A percentile compares a stretch with the other conserved stretches of the same genome.
Conservation (phyloP, 2,329 filamentous ascomycete genomes). For the Aspergillus sergii region DNA sequence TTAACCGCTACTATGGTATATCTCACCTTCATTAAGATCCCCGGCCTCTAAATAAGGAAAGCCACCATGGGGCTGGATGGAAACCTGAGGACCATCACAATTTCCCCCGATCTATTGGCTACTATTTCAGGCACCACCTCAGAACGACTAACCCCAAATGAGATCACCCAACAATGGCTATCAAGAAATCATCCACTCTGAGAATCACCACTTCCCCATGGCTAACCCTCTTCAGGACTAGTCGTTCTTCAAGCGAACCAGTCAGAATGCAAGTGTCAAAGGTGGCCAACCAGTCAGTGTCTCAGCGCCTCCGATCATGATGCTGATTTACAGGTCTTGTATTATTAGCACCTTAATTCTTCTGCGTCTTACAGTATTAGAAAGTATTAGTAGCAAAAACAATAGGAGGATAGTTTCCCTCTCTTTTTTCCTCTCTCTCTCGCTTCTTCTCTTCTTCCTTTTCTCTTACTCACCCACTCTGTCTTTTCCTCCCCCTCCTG, state of each 20-base stretch:
- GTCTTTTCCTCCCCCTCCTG: constrained; percentile 22
- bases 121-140: constrained; percentile 3
- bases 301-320: constrained; percentile 11
- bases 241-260: constrained; percentile 16
- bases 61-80: background rate
- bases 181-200: background rate
- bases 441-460: constrained; percentile 13
- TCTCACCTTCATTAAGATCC: background rate
- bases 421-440: background rate
- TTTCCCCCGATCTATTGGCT: background rate
- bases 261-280: constrained; percentile 5
- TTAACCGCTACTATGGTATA: background rate
- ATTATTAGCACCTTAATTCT: constrained; percentile 7
- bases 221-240: constrained; percentile 1
- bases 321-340: background rate
- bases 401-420: background rate
- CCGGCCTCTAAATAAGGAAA: background rate
- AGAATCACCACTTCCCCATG: background rate
- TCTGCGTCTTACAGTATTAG: background rate
- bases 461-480: constrained; percentile 25
- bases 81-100: background rate
- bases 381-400: background rate
- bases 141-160: background rate
- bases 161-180: constrained; percentile 6
- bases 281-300: constrained; percentile 13